Evolutionary conservation across 1,284 basidiomycete species (phyloP).

Genomic region (Apiotrichum brassicae): DNA sequence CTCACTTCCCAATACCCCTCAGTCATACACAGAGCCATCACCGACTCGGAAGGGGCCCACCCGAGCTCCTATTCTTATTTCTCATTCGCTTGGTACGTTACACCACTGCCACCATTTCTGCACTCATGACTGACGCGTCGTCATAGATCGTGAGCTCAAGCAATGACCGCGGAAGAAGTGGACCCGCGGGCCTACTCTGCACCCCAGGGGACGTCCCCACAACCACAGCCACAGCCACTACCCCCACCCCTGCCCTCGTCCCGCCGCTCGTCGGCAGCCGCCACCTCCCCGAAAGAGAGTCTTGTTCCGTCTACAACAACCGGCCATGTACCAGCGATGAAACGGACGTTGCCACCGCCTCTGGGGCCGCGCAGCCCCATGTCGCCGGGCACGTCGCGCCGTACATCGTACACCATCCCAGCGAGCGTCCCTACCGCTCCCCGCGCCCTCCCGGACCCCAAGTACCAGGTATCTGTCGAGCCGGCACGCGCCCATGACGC

Average conservation of each 20-base stretch:
- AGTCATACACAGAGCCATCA: no score
- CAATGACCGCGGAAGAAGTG: slow-evolving; percentile 1
- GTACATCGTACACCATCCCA: not conserved
- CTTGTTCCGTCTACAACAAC: no score
- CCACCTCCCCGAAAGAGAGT: not conserved
- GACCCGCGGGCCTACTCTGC: no score
- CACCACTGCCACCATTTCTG: no score
- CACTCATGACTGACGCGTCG: no score
- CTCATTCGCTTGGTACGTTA: no score
- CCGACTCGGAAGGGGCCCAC: no score
- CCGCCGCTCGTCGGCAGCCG: not conserved
- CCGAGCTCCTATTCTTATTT: no score
- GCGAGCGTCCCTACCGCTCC: not conserved
- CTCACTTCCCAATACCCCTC: no score
- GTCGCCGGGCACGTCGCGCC: not conserved
- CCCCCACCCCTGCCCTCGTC: not conserved
- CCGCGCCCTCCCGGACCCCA: not conserved
- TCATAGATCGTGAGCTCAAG: not conserved
- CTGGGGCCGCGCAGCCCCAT: not conserved
- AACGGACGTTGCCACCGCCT: slow-evolving; percentile 1
- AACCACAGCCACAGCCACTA: no score
- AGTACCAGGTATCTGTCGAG: not conserved
- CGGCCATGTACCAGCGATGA: not conserved
- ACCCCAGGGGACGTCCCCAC: no score
- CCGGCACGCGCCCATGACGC: no score